Evolutionary conservation across 2,329 filamentous ascomycete genomes (phyloP), one percentile per base, ranked within the genome.

Genomic region (Tolypocladium tundrense): DNA sequence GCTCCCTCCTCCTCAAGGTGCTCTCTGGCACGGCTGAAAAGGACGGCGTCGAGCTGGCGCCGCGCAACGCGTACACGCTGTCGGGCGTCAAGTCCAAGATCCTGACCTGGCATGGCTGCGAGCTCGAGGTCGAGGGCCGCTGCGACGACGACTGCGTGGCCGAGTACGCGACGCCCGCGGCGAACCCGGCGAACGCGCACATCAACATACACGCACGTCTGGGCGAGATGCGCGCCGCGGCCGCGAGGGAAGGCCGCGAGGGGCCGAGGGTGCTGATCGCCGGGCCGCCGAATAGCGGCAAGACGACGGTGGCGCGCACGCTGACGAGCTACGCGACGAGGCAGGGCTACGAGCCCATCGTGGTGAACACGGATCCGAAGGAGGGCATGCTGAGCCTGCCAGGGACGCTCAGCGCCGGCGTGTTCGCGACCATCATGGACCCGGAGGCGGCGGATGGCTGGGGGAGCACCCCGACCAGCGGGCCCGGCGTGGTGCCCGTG

Each of bases 1-100:
- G 73, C 59, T 65, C 70, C 37, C 60, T 80, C 55, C 71, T 72
- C 43, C 68, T 82, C 53, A 79, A 91, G 76, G 79, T 97, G 33
- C 75, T 90, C 58, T 84, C 82, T 40, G 94, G 94, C 60, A 91
- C 87, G 1, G 94, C 93, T 54, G 94, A 99, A 73, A 85, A 96
- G 68, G 96, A 97, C 70, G 94, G 94, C 69, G 92, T 93, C 57
- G 94, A 99, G 75, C 87, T 99, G 50, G 91, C 91, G 13, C 81
- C 84, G 11, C 88, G 88, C 58, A 88, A 88, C 55, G 80, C 83
- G 11, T 97, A 97, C 76, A 86, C 80, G 39, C 93, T 99, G 72
- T 81, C 83, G 52, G 89, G 90, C 58, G 83, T 83, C 64, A 95
- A 95, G 76, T 88, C 89, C 59, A 92, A 93, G 60, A 88, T 99